Evolutionary conservation across 1,139 yeast species (phyloP), one percentile per base, ranked within the genome.

Genomic region (Suhomyces taliae): DNA sequence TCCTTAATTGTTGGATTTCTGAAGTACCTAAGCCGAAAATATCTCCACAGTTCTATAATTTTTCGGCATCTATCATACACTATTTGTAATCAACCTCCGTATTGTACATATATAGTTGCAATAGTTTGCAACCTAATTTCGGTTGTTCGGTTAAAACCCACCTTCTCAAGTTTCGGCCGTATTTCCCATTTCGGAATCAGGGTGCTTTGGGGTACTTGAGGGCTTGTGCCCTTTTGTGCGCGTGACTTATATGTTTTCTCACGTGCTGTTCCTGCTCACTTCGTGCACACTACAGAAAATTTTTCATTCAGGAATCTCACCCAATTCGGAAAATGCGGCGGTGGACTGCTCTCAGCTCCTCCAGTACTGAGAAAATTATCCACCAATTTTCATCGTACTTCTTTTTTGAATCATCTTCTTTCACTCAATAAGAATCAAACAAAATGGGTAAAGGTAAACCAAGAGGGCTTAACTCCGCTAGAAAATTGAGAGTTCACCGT

Each of bases 401-500:
- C 46, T 46, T 46, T 46, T 40, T 42, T 35, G 45, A 42, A 36
- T 46, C 37, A 42, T 19, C 43, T 43, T 46, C 49, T 46, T 46
- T 41, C 45, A 43, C 44, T 45, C 48, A 45, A 39, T 41, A 46
- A 46, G 49, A 46, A 46, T 43, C 45, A 35, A 37, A 34, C 45
- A 46, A 46, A 69, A 86, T 86, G 93, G 91, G 91, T 78, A 87
- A 84, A 78, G 93, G 93, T 77, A 87, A 87, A 81, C 96, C 96
- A 81, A 87, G 96, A 85, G 96, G 99, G 78, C 85, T 95, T 80
- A 93, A 93, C 90, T 87, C 99, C 75, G 99, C 99, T 76, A 90
- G 99, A 88, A 93, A 95, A 87, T 87, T 95, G 81, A 91, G 99
- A 87, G 91, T 86, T 79, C 95, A 89, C 90, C 93, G 99, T 82